These are phyloP conservation scores for Scytalidium lignicola DNA, from an alignment of 2,329 filamentous ascomycete genomes.

Conservation along the genomic window DNA sequence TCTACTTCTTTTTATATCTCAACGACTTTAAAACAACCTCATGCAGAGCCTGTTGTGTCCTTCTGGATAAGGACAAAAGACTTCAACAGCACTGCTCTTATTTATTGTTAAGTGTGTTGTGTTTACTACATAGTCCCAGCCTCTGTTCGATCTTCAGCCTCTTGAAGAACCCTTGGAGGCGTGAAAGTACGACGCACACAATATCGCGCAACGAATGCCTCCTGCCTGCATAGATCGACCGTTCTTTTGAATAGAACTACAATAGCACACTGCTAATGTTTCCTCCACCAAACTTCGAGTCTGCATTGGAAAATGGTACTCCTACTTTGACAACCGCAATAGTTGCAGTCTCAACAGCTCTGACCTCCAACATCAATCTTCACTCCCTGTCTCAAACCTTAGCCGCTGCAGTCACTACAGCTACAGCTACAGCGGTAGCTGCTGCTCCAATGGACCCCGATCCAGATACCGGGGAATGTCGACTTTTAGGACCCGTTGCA, in stretches of 20 bases:
- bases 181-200: too few relatives aligned
- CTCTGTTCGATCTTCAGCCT: too few relatives aligned
- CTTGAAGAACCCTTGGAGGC: too few relatives aligned
- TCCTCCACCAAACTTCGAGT: constrained; percentile 24
- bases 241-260: background rate
- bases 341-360: constrained; percentile 17
- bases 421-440: constrained; percentile 24
- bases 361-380: constrained; percentile 20
- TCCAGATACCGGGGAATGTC: constrained; percentile 66
- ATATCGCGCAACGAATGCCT: too few relatives aligned
- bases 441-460: constrained; percentile 18
- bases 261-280: constrained; percentile 15
- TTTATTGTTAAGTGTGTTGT: too few relatives aligned
- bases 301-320: constrained; percentile 16
- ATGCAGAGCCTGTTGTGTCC: too few relatives aligned
- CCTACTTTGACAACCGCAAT: constrained; percentile 14
- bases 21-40: too few relatives aligned
- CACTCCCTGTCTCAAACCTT: constrained; percentile 16
- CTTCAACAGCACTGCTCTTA: too few relatives aligned
- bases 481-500: constrained; percentile 84
- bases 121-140: too few relatives aligned
- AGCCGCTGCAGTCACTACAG: constrained; percentile 11
- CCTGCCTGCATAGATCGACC: background rate
- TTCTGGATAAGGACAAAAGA: too few relatives aligned
- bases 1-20: too few relatives aligned